Base-by-base conservation (phyloP, 2,329 filamentous ascomycete genomes). In the Nannizzia gypsea region DNA sequence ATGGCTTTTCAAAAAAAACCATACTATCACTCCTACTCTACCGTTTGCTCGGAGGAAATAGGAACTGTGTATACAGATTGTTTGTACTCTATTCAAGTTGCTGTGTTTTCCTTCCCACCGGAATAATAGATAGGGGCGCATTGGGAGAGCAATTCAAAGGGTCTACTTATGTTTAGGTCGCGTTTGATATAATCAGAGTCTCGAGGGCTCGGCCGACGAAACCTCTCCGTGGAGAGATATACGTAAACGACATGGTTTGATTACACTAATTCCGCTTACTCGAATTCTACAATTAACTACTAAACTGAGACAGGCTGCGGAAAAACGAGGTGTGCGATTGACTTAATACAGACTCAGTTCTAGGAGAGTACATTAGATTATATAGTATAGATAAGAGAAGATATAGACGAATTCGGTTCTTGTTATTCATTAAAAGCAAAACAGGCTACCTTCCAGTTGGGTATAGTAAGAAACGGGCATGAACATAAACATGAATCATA, bases 401-500 rank as follows among this genome's bases (percentile, higher is more conserved):
- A 52, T 8, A 52, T 52, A 50, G 6, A 20, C 17, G n/a, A 24
- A 54, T 31, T 54, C 17, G 13, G n/a, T n/a, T 24, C 17, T 5
- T 54, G 31, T 17, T 54, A 54, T 54, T 31, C 48, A 13, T 54
- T 2, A 36, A 54, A 31, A 34, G 26, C 20, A 1, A 50, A 13
- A 28, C 44, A 13, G 22, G 20, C 44, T 28, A 50, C 44, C 44
- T 22, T 50, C 44, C 44, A 34, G 13, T 26, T 54, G 50, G 50
- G 50, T 54, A 54, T 54, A 54, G n/a, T 54, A 54, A 34, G 50
- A 31, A 54, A 54, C 34, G 26, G 50, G 13, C 28, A 54, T 54
- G 13, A 31, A 54, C 26, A 54, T 54, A 54, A 54, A 17, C 24
- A 54, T 34, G 50, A 54, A 13, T 26, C 26, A 3, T 54, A 54